Base-by-base conservation (phyloP, 352 stramenopile species). In the Poterioochromonas sp. region DNA sequence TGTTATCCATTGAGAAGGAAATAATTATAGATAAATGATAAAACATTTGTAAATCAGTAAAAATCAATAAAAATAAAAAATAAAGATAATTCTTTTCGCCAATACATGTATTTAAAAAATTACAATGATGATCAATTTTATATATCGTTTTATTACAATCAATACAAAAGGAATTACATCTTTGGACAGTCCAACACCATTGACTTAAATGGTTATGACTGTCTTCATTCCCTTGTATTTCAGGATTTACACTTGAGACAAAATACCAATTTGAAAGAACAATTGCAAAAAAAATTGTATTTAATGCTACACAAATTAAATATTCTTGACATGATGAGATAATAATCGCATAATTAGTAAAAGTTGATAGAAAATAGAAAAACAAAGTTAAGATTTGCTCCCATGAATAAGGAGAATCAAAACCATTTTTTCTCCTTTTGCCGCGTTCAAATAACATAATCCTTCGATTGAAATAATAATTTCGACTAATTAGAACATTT, bases 91-190 rank as follows among this genome's bases (percentile, higher is more conserved):
- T 79, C 32, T 78, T 74, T 29, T 63, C 26, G 1, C 90, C 90
- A 37, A 95, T 88, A 78, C 90, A 95, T 79, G 93, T 95, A 83
- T 95, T 95, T n/a, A 95, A 85, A 90, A 90, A 95, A 79, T 95
- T 95, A 85, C 90, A 95, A 84, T 95, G 90, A 82, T 95, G 90
- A 76, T 95, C 90, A 79, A 95, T 94, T 29, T 90, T 86, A 29
- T 87, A 87, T 41, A 94, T 88, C 71, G 90, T 94, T 76, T 95
- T 95, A 76, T 95, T 87, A 64, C 90, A 95, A 34, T 93, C 82
- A 0, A 89, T 87, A 76, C 90, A 95, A 73, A n/a, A n/a, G n/a
- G n/a, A n/a, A n/a, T n/a, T n/a, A n/a, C n/a, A 93, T 89, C 32
- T 80, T 76, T n/a, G n/a, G 32, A 49, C 80, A 58, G 40, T 64